Evolutionary conservation across 1,139 yeast genomes (phyloP), one percentile per base, ranked within the genome.

Genomic region (Pichia sp.): DNA sequence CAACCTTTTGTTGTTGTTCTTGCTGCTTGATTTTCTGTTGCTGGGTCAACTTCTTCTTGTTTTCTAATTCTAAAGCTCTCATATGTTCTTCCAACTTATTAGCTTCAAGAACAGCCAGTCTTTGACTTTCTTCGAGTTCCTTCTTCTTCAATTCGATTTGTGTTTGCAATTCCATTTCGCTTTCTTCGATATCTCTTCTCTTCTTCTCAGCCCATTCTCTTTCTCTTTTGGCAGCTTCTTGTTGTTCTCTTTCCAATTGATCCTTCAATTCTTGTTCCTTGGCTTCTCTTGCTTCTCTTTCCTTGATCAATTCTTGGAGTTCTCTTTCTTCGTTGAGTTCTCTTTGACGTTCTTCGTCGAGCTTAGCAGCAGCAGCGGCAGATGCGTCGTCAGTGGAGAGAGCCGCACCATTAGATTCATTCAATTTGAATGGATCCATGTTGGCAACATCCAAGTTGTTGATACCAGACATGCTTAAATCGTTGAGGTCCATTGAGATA

Each of bases 11-110:
- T 15, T 46, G 35, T 20, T 30, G 30, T 31, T 39, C 41, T 10
- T 32, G 38, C 21, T 38, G 39, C 34, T 36, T 44, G n/a, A 40
- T 15, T 33, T 35, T 40, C 6, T 34, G 41, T 27, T 45, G 28
- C 34, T 45, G 44, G 18, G 41, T 40, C 10, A 39, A 28, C 17
- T 47, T 42, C 15, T 35, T 32, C 21, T 42, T 45, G 6, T 42
- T 47, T 33, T 47, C 47, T 1, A 44, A 11, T 34, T 45, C 44
- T 21, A 46, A 27, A 2, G 24, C 31, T 31, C 42, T 43, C 30
- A 45, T 48, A 21, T 46, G 49, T 18, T 40, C 46, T 28, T 44
- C 45, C 8, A 44, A 22, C 18, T 41, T 42, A 9, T 39, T 33
- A 8, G 44, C 37, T 18, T 42, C 43, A 15, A 39, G 21, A 15